These are phyloP conservation scores for Sutorius australiensis DNA, from an alignment of 768 basidiomycete genomes.

Conservation along the genomic window DNA sequence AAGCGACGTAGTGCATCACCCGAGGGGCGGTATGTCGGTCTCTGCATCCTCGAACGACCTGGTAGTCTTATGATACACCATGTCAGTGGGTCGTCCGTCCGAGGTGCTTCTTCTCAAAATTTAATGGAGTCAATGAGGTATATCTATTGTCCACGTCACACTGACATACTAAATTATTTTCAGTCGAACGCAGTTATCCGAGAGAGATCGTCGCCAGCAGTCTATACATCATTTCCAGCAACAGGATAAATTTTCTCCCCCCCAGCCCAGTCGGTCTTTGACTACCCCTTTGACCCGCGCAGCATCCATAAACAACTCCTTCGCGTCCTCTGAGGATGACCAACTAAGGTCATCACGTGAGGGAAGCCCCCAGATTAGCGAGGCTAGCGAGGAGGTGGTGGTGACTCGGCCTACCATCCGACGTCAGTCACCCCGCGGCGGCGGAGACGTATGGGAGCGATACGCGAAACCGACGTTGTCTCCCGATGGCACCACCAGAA, in stretches of 20 bases:
- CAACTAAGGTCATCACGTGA: conserved; percentile 29
- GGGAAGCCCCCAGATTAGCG: conserved; percentile 29
- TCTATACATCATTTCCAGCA: conserved; percentile 10
- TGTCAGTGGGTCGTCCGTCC: conserved; percentile 15
- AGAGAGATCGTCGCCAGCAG: conserved; percentile 11
- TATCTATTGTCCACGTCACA: neutral
- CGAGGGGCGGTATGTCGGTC: conserved; percentile 23
- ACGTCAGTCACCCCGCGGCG: conserved; percentile 28
- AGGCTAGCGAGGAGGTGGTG: conserved; percentile 27
- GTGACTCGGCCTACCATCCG: conserved; percentile 13
- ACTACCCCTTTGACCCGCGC: conserved; percentile 9
- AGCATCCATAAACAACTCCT: conserved; percentile 16
- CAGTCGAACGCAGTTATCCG: conserved; percentile 24
- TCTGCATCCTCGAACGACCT: neutral
- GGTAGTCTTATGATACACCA: conserved; percentile 10
- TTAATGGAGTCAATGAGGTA: conserved; percentile 30
- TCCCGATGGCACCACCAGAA: conserved; percentile 33
- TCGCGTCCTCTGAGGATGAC: conserved; percentile 29
- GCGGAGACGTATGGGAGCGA: conserved; percentile 32
- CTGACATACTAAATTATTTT: conserved; percentile 8
- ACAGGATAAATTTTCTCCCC: conserved; percentile 8
- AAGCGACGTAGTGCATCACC: conserved; percentile 34
- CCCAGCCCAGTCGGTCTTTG: conserved; percentile 8
- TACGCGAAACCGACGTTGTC: conserved; percentile 33
- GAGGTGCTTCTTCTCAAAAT: conserved; percentile 13